Conservation (phyloP, 2,329 filamentous ascomycete species). For the Diplodia sapinea region DNA sequence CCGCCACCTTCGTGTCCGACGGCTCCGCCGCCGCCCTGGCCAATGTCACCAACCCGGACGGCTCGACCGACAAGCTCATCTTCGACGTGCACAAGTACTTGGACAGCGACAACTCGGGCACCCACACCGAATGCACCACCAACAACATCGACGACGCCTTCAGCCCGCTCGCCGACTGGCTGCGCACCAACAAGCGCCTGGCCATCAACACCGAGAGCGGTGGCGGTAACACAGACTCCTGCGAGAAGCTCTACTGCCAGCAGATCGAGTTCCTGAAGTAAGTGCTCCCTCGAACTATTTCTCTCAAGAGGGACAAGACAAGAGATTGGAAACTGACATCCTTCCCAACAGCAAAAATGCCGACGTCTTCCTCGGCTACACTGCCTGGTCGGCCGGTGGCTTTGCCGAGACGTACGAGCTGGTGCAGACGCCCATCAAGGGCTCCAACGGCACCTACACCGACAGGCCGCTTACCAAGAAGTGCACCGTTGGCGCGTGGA, state of each 20-base stretch:
- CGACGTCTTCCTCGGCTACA: slow-evolving; percentile 44
- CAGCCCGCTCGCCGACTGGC: slow-evolving; percentile 45
- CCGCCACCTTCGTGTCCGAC: slow-evolving; percentile 38
- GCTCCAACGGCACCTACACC: slow-evolving; percentile 33
- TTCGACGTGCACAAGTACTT: slow-evolving; percentile 53
- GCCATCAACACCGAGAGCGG: slow-evolving; percentile 52
- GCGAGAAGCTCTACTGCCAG: slow-evolving; percentile 44
- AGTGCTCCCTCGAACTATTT: slow-evolving; percentile 2
- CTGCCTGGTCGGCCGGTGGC: slow-evolving; percentile 41
- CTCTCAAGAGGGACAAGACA: too few relatives aligned
- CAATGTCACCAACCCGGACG: slow-evolving; percentile 64
- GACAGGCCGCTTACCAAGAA: slow-evolving; percentile 36
- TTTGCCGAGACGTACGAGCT: slow-evolving; percentile 40
- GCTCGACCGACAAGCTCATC: slow-evolving; percentile 60
- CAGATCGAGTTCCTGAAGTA: slow-evolving; percentile 42
- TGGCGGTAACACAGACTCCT: slow-evolving; percentile 47
- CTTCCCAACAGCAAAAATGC: slow-evolving; percentile 35
- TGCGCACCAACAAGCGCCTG: slow-evolving; percentile 46
- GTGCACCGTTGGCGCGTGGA: slow-evolving; percentile 37
- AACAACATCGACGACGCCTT: slow-evolving; percentile 45
- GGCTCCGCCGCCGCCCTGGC: slow-evolving; percentile 54
- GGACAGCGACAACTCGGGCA: slow-evolving; percentile 50
- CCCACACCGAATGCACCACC: slow-evolving; percentile 43
- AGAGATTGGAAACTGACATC: slow-evolving; percentile 23
- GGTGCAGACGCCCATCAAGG: slow-evolving; percentile 37